phyloP scores from a whole-genome alignment of 495 filamentous ascomycete genomes.

The Aspergillus asperescens region DNA sequence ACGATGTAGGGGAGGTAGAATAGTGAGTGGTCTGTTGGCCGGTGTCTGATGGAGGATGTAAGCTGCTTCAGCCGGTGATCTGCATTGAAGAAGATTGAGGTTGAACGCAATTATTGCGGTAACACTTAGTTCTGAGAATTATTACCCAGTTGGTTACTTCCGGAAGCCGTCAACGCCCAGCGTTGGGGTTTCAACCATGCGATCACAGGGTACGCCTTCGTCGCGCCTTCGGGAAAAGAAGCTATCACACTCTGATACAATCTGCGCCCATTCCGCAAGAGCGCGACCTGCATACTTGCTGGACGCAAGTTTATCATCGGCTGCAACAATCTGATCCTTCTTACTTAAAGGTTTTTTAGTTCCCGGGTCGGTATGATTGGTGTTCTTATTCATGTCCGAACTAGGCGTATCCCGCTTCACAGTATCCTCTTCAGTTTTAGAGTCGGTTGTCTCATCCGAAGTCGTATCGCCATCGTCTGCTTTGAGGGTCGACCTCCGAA shows the following conservation, averaged over 20 bases:
- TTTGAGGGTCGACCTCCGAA: conserved; percentile 26
- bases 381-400: conserved; percentile 9
- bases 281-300: conserved; percentile 81
- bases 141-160: conserved; percentile 27
- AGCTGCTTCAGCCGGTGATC: not conserved
- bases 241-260: conserved; percentile 83
- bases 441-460: conserved; percentile 19
- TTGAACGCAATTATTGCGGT: no score
- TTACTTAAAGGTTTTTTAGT: conserved; percentile 4
- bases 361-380: conserved; percentile 13
- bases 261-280: conserved; percentile 82
- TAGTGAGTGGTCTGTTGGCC: not conserved
- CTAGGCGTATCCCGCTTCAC: conserved; percentile 2
- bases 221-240: conserved; percentile 83
- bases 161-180: conserved; percentile 83
- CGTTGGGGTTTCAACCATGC: conserved; percentile 78
- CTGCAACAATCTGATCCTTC: conserved; percentile 10
- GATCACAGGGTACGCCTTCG: conserved; percentile 74
- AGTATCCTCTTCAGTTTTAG: conserved; percentile 17
- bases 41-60: not conserved
- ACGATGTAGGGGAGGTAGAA: no score
- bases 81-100: not conserved
- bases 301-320: conserved; percentile 30
- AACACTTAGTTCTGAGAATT: not conserved
- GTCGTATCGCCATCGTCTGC: conserved; percentile 26